phyloP scores from a whole-genome alignment of 305 asterid species.

The Fraxinus xanthoxyloides region DNA sequence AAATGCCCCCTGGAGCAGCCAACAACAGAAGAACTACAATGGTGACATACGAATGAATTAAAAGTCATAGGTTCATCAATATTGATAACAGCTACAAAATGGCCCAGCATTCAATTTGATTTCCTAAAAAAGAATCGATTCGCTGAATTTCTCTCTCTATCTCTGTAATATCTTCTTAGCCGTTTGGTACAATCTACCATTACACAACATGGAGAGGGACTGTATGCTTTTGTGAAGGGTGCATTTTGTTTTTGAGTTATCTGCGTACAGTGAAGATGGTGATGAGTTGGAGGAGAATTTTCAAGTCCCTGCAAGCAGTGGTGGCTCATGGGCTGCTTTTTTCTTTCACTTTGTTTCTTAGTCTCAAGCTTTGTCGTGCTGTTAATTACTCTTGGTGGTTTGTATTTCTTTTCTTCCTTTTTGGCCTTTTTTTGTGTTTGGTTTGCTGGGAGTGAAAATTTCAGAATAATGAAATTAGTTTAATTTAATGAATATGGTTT shows the following conservation, averaged over 20 bases:
- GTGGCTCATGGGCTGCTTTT: conserved; percentile 81
- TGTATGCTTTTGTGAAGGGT: conserved; percentile 7
- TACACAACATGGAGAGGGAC: conserved; percentile 2
- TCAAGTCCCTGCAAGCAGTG: conserved; percentile 74
- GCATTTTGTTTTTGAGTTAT: neutral
- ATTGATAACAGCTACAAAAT: neutral
- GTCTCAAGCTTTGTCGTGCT: conserved; percentile 69
- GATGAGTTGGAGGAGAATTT: conserved; percentile 72
- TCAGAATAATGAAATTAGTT: conserved; percentile 9
- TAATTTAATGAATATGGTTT: neutral
- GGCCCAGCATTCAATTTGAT: conserved; percentile 9
- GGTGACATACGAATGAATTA: conserved; percentile 23
- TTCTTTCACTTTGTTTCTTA: conserved; percentile 65
- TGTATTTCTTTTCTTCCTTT: conserved; percentile 22
- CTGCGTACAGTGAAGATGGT: conserved; percentile 21
- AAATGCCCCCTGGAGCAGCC: neutral
- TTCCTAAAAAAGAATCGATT: neutral
- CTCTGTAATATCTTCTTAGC: neutral
- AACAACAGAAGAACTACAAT: conserved; percentile 2
- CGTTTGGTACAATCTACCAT: neutral
- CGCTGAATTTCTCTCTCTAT: conserved; percentile 10
- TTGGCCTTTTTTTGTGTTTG: neutral
- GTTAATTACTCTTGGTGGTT: conserved; percentile 80
- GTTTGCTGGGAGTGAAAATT: neutral
- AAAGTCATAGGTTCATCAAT: neutral